These are phyloP conservation scores for Cylindrodendrum hubeiense DNA, from an alignment of 2,329 filamentous ascomycete species.

Conservation along the genomic window DNA sequence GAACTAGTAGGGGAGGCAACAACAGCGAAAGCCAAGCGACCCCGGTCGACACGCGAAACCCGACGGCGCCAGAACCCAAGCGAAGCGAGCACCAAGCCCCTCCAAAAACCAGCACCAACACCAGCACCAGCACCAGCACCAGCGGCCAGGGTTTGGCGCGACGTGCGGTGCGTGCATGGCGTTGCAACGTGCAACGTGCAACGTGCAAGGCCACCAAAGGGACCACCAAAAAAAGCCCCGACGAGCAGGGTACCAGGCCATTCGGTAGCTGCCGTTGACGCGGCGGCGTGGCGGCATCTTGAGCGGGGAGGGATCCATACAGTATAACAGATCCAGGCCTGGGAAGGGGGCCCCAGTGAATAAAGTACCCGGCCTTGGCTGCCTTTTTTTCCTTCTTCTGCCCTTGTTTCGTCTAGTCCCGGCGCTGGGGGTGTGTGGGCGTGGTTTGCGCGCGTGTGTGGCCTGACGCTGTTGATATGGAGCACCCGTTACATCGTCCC, in stretches of 20 bases:
- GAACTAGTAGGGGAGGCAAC: slow-evolving; percentile 16
- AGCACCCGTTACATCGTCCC: slow-evolving; percentile 20
- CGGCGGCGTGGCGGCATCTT: background rate
- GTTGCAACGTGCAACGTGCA: too few relatives aligned
- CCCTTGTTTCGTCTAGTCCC: background rate
- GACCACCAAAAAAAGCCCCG: slow-evolving; percentile 1
- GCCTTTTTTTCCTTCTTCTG: background rate
- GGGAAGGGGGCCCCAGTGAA: background rate
- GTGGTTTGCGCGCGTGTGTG: background rate
- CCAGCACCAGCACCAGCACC: slow-evolving; percentile 15
- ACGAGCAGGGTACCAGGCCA: slow-evolving; percentile 10
- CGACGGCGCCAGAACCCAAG: slow-evolving; percentile 19
- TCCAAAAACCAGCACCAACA: slow-evolving; percentile 13
- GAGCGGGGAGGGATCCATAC: slow-evolving; percentile 13
- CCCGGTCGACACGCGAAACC: slow-evolving; percentile 13
- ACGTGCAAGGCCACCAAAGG: background rate
- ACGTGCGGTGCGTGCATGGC: background rate
- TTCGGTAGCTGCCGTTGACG: slow-evolving; percentile 18
- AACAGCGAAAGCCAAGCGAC: background rate
- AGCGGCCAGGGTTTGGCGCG: background rate
- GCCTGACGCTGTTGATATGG: slow-evolving; percentile 6
- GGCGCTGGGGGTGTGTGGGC: slow-evolving; percentile 8
- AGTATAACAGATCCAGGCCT: slow-evolving; percentile 21
- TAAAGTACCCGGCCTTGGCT: background rate
- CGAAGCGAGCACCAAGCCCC: slow-evolving; percentile 1